Conservation (phyloP, 2,329 filamentous ascomycete species). For the Pyrenophora teres region DNA sequence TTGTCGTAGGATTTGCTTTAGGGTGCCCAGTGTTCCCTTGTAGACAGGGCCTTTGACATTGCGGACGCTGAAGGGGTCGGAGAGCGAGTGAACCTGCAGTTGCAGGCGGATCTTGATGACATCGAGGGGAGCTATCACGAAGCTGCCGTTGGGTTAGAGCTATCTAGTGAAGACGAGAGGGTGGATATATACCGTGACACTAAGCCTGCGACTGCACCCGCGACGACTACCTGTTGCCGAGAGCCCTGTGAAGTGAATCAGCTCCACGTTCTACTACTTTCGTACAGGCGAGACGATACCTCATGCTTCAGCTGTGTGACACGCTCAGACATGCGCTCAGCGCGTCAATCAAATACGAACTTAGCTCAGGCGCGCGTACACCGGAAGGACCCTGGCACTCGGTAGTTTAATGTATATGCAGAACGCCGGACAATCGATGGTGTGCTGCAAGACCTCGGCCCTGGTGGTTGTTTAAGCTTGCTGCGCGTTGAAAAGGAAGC, state of each 20-base stretch:
- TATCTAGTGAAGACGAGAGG: background rate
- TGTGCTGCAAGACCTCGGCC: slow-evolving; percentile 19
- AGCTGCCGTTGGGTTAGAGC: slow-evolving; percentile 57
- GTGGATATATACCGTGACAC: slow-evolving; percentile 73
- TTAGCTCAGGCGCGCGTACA: slow-evolving; percentile 15
- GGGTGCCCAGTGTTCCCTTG: slow-evolving; percentile 76
- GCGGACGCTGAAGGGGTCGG: slow-evolving; percentile 68
- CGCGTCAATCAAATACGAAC: slow-evolving; percentile 27
- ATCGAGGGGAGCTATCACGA: slow-evolving; percentile 92
- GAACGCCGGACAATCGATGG: slow-evolving; percentile 24
- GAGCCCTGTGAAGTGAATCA: slow-evolving; percentile 58
- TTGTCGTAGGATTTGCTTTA: slow-evolving; percentile 74
- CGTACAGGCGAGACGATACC: slow-evolving; percentile 47
- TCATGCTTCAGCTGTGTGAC: slow-evolving; percentile 71
- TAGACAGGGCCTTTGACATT: slow-evolving; percentile 58
- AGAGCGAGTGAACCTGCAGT: slow-evolving; percentile 83
- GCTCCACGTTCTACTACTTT: background rate
- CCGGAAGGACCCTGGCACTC: slow-evolving; percentile 17
- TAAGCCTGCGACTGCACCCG: slow-evolving; percentile 76
- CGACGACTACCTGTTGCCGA: slow-evolving; percentile 66
- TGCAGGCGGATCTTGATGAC: slow-evolving; percentile 98
- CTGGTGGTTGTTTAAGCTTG: slow-evolving; percentile 18
- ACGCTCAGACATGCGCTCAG: slow-evolving; percentile 66
- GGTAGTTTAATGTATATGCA: slow-evolving; percentile 10
- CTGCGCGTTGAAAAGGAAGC: slow-evolving; percentile 26